phyloP scores from a whole-genome alignment of 192 early-diverging fungal species.

The Coemansia nantahalensis region DNA sequence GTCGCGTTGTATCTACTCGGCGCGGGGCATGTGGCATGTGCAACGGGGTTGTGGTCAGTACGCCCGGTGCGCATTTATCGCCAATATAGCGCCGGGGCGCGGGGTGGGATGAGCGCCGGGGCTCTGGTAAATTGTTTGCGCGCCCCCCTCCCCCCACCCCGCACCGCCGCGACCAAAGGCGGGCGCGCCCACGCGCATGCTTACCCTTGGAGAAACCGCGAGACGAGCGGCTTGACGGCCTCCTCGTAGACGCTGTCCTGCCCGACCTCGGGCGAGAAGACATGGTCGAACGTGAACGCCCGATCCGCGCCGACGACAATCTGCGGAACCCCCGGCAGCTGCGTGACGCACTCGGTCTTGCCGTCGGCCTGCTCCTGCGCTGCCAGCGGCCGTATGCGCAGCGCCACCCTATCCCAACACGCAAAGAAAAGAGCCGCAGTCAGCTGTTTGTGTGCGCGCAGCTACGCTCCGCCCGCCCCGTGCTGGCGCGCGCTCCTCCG shows the following conservation, averaged over 20 bases:
- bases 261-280: conserved; percentile 63
- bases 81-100: no score
- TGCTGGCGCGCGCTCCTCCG: no score
- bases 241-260: conserved; percentile 68
- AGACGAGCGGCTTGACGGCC: conserved; percentile 51
- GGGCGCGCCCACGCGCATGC: neutral
- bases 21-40: neutral
- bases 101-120: no score
- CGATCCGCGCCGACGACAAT: conserved; percentile 53
- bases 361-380: conserved; percentile 42
- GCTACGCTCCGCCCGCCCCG: neutral
- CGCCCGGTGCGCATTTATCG: no score
- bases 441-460: neutral
- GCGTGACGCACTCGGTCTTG: conserved; percentile 48
- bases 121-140: neutral
- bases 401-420: conserved; percentile 35
- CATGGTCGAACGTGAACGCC: conserved; percentile 69
- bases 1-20: conserved; percentile 77
- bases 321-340: conserved; percentile 51
- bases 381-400: conserved; percentile 49
- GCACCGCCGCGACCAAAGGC: no score
- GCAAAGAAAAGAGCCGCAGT: neutral
- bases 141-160: no score
- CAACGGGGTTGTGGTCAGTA: no score
- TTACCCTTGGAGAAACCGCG: conserved; percentile 69